These are phyloP conservation scores for Alternaria brassicae DNA, from an alignment of 2,329 filamentous ascomycete species.

Conservation along the genomic window DNA sequence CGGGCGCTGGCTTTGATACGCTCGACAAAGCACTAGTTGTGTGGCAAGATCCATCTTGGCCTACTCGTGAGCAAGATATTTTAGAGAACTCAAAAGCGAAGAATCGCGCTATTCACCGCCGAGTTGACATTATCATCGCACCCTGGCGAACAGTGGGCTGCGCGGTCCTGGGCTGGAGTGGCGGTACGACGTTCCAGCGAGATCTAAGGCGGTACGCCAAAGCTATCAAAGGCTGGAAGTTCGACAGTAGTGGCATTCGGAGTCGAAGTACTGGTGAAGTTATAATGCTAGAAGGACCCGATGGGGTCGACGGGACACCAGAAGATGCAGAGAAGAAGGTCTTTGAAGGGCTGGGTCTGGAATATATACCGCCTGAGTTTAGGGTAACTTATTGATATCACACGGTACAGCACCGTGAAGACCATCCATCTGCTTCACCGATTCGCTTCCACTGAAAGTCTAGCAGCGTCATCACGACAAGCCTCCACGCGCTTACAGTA, in stretches of 20 bases:
- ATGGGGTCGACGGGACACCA: constrained; percentile 60
- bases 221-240: constrained; percentile 75
- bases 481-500: background rate
- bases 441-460: background rate
- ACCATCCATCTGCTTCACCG: background rate
- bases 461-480: background rate
- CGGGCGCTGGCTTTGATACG: constrained; percentile 75
- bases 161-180: constrained; percentile 86
- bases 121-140: constrained; percentile 90
- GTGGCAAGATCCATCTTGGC: constrained; percentile 75
- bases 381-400: constrained; percentile 53
- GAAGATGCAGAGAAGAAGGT: constrained; percentile 78
- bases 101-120: constrained; percentile 77
- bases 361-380: constrained; percentile 53
- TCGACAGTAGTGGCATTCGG: constrained; percentile 87
- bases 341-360: constrained; percentile 76
- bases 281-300: constrained; percentile 67
- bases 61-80: constrained; percentile 48
- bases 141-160: constrained; percentile 91
- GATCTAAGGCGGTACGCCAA: constrained; percentile 84
- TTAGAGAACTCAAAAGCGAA: constrained; percentile 52
- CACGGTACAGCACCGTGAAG: background rate
- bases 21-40: constrained; percentile 92
- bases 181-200: constrained; percentile 87
- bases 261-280: constrained; percentile 72